Evolutionary conservation across 1,139 yeast species (phyloP).

Genomic region (Suhomyces kunorum): DNA sequence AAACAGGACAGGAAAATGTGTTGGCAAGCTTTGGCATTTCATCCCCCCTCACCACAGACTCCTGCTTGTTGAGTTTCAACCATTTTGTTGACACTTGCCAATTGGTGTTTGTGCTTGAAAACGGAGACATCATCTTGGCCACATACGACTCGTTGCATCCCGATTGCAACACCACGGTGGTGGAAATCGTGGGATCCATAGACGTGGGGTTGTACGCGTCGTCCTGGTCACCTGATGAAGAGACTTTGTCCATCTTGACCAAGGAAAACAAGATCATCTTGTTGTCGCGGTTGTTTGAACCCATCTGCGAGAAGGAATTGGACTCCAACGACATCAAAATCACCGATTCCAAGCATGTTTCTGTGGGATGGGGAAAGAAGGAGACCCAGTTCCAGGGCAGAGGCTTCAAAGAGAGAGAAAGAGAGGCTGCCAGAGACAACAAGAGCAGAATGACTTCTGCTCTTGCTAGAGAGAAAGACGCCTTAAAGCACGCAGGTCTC

Average conservation of each 20-base stretch:
- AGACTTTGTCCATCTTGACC: constrained; percentile 72
- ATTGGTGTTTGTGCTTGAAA: constrained; percentile 59
- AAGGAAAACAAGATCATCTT: constrained; percentile 61
- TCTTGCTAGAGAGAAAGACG: constrained; percentile 60
- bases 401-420: constrained; percentile 80
- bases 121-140: constrained; percentile 71
- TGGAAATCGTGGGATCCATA: constrained; percentile 82
- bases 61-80: constrained; percentile 46
- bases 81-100: constrained; percentile 69
- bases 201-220: constrained; percentile 78
- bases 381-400: constrained; percentile 97
- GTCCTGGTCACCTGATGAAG: constrained; percentile 91
- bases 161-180: constrained; percentile 54
- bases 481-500: constrained; percentile 68
- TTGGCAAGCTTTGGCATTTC: constrained; percentile 58
- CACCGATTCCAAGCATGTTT: constrained; percentile 76
- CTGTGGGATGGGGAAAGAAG: constrained; percentile 98
- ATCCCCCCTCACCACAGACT: constrained; percentile 28
- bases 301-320: constrained; percentile 64
- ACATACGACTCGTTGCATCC: constrained; percentile 54
- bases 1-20: constrained; percentile 53
- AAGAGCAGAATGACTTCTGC: constrained; percentile 90
- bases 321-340: constrained; percentile 61
- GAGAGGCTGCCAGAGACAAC: constrained; percentile 52
- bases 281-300: constrained; percentile 78